These are phyloP conservation scores for Beauveria sp. DNA, from an alignment of 2,329 filamentous ascomycete species.

Conservation along the genomic window DNA sequence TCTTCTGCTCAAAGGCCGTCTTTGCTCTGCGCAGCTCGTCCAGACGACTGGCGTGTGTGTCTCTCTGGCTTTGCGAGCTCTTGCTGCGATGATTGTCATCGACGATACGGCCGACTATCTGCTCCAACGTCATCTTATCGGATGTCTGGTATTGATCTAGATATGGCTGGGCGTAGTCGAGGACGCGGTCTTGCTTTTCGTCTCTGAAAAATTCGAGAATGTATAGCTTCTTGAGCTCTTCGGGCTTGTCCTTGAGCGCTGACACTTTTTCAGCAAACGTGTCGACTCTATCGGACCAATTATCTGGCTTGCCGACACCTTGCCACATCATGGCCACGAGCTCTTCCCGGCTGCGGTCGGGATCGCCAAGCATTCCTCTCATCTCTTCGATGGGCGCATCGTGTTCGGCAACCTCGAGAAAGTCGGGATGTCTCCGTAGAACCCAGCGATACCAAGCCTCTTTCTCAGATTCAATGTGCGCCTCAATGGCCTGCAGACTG, in stretches of 20 bases:
- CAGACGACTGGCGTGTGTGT: slow-evolving; percentile 31
- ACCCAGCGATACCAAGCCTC: slow-evolving; percentile 45
- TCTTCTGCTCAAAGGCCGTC: slow-evolving; percentile 40
- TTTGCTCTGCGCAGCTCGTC: slow-evolving; percentile 42
- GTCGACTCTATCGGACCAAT: slow-evolving; percentile 27
- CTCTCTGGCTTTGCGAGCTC: slow-evolving; percentile 28
- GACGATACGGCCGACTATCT: slow-evolving; percentile 27
- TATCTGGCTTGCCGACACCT: slow-evolving; percentile 26
- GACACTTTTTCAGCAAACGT: slow-evolving; percentile 26
- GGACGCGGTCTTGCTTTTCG: slow-evolving; percentile 23
- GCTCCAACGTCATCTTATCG: slow-evolving; percentile 23
- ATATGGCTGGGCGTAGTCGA: slow-evolving; percentile 30
- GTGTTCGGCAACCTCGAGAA: slow-evolving; percentile 26
- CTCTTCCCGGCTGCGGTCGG: slow-evolving; percentile 29
- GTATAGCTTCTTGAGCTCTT: slow-evolving; percentile 31
- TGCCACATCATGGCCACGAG: slow-evolving; percentile 30
- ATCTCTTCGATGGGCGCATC: slow-evolving; percentile 25
- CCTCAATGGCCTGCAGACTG: slow-evolving; percentile 40
- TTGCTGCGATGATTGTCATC: slow-evolving; percentile 24
- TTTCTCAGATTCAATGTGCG: slow-evolving; percentile 43
- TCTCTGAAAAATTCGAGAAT: slow-evolving; percentile 35
- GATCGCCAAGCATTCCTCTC: slow-evolving; percentile 28
- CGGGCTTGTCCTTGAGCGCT: slow-evolving; percentile 22
- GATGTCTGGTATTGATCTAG: slow-evolving; percentile 28
- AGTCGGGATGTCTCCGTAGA: slow-evolving; percentile 30